Evolutionary conservation across 1,139 yeast genomes (phyloP).

Genomic region (Pichia sp.): DNA sequence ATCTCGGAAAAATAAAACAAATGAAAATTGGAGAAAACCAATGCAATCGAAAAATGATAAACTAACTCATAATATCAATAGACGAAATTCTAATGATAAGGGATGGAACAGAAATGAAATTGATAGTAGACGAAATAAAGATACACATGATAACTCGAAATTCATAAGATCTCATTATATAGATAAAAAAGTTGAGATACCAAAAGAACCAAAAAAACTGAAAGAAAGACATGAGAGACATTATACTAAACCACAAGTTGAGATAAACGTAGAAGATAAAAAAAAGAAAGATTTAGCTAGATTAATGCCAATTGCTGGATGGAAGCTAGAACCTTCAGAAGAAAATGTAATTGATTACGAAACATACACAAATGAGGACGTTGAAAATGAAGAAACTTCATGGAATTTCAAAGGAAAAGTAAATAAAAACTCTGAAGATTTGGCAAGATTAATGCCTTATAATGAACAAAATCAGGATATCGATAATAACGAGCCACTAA

Average conservation of each 20-base stretch:
- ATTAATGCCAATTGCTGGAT: slow-evolving; percentile 13
- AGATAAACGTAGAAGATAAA: neutral
- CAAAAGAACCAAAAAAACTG: neutral
- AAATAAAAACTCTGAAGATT: neutral
- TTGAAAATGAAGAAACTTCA: neutral
- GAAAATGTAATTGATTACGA: neutral
- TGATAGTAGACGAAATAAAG: neutral
- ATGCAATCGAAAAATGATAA: neutral
- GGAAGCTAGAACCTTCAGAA: slow-evolving; percentile 7
- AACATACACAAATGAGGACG: neutral
- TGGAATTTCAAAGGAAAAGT: neutral
- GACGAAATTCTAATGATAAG: neutral
- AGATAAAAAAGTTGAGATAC: neutral
- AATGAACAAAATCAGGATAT: slow-evolving; percentile 11
- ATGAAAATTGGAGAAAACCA: neutral
- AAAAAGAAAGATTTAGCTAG: slow-evolving; percentile 3
- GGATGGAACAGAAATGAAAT: neutral
- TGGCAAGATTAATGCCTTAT: slow-evolving; percentile 13
- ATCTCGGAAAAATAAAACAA: neutral
- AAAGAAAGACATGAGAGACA: neutral
- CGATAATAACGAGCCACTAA: neutral
- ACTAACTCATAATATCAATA: neutral
- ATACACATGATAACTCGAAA: no score
- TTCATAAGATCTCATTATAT: neutral
- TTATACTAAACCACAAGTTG: neutral